Percentiles rank a stretch among this genome's conserved stretches.
Evolutionary conservation across 495 filamentous ascomycete genomes (phyloP).

Genomic region (Penicillium crystallinum): DNA sequence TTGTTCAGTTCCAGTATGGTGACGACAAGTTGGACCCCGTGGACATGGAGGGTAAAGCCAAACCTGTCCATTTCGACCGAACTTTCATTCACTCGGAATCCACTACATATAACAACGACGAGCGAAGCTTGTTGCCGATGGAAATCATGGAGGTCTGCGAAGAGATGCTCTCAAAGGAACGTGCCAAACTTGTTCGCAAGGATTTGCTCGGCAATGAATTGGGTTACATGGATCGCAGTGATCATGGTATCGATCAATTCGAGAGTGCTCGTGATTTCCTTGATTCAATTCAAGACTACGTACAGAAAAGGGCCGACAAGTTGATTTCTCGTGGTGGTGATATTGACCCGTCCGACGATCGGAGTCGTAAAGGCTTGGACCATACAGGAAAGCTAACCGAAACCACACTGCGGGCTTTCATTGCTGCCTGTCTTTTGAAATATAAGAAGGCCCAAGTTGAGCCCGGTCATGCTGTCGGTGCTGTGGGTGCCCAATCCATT

Average conservation of each 20-base stretch:
- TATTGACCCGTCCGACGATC: conserved; percentile 34
- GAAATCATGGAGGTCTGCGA: conserved; percentile 66
- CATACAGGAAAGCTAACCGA: conserved; percentile 77
- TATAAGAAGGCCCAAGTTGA: conserved; percentile 87
- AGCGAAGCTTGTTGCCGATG: conserved; percentile 62
- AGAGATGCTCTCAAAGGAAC: conserved; percentile 58
- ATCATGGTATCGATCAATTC: conserved; percentile 70
- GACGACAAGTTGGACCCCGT: conserved; percentile 93
- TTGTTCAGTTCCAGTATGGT: conserved; percentile 96
- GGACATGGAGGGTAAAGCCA: conserved; percentile 93
- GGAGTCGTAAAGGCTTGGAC: conserved; percentile 47
- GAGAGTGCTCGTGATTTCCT: conserved; percentile 83
- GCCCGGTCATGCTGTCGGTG: conserved; percentile 94
- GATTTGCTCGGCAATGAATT: conserved; percentile 47
- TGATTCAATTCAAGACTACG: conserved; percentile 64
- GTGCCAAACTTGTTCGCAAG: conserved; percentile 58
- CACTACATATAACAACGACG: conserved; percentile 72
- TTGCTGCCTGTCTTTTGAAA: conserved; percentile 77
- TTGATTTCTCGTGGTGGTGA: conserved; percentile 43
- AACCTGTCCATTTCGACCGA: conserved; percentile 87
- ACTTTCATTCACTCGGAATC: conserved; percentile 82
- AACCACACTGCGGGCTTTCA: conserved; percentile 66
- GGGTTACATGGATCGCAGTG: conserved; percentile 58
- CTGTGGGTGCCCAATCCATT: conserved; percentile 95
- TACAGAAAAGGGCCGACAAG: conserved; percentile 51